Conservation (phyloP, 176 grass and related monocot genomes). For the Echinochloa phyllopogon region DNA sequence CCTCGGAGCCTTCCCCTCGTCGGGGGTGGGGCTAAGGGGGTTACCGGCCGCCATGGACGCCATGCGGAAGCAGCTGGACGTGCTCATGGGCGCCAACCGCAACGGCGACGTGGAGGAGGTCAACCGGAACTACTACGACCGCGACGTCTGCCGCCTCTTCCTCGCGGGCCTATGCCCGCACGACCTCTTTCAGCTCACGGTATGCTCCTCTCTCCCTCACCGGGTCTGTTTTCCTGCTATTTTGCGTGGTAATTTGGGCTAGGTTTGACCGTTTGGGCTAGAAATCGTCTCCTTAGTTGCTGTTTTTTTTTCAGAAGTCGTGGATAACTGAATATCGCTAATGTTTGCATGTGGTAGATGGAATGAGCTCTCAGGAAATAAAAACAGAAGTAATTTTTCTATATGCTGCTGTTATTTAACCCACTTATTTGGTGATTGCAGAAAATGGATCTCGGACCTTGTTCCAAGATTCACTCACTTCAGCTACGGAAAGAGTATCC, state of each 20-base stretch:
- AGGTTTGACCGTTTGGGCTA: not conserved
- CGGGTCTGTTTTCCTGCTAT: not conserved
- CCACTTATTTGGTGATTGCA: constrained; percentile 20
- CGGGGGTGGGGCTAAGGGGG: not conserved
- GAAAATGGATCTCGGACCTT: constrained; percentile 99
- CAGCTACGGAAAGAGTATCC: constrained; percentile 96
- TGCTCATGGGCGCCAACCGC: constrained; percentile 95
- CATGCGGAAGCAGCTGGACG: constrained; percentile 92
- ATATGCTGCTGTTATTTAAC: constrained; percentile 9
- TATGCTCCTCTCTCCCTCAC: constrained; percentile 3
- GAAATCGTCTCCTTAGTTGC: not conserved
- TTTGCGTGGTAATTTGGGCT: not conserved
- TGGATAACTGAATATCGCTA: not conserved
- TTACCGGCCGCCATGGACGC: constrained; percentile 62
- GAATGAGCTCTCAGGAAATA: not conserved
- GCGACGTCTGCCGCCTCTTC: constrained; percentile 95
- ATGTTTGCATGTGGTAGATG: not conserved
- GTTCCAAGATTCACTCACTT: constrained; percentile 87
- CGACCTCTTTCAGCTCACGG: constrained; percentile 98
- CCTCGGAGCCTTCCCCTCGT: constrained; percentile 18
- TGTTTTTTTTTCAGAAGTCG: not conserved
- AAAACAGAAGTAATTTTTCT: not conserved
- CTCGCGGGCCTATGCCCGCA: constrained; percentile 92
- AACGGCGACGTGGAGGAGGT: constrained; percentile 94
- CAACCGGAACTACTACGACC: constrained; percentile 93